Evolutionary conservation across 2,329 filamentous ascomycete genomes (phyloP).

Genomic region (Myotisia sp.): DNA sequence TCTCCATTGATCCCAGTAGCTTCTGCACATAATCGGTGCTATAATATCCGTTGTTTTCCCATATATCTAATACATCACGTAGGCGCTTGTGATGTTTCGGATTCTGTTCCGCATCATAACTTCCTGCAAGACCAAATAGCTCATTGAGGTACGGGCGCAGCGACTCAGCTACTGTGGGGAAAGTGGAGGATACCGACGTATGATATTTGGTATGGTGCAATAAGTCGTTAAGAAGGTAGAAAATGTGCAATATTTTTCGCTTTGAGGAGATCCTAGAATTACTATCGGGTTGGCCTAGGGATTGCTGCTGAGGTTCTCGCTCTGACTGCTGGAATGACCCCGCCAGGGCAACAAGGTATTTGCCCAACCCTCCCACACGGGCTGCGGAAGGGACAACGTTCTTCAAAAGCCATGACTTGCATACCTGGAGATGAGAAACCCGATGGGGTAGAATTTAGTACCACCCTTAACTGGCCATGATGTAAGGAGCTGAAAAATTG

Average conservation of each 20-base stretch:
- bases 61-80: constrained; percentile 49
- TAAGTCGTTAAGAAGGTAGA: constrained; percentile 67
- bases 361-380: constrained; percentile 54
- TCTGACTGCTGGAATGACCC: constrained; percentile 37
- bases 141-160: constrained; percentile 47
- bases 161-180: constrained; percentile 38
- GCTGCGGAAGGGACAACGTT: constrained; percentile 54
- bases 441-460: constrained; percentile 23
- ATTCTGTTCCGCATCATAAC: constrained; percentile 40
- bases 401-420: constrained; percentile 70
- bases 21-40: constrained; percentile 38
- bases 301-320: constrained; percentile 11
- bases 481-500: constrained; percentile 15
- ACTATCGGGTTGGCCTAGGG: constrained; percentile 8
- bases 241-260: constrained; percentile 57
- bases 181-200: constrained; percentile 30
- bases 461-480: constrained; percentile 12
- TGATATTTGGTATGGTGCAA: constrained; percentile 53
- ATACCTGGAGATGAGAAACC: constrained; percentile 46
- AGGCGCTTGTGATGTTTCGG: constrained; percentile 55
- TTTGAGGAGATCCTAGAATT: constrained; percentile 36
- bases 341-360: constrained; percentile 58
- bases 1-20: constrained; percentile 45
- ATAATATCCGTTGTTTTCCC: constrained; percentile 56
- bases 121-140: constrained; percentile 46